Evolutionary conservation across 176 grass and related monocot species (phyloP).

Genomic region (Oryza brachyantha): DNA sequence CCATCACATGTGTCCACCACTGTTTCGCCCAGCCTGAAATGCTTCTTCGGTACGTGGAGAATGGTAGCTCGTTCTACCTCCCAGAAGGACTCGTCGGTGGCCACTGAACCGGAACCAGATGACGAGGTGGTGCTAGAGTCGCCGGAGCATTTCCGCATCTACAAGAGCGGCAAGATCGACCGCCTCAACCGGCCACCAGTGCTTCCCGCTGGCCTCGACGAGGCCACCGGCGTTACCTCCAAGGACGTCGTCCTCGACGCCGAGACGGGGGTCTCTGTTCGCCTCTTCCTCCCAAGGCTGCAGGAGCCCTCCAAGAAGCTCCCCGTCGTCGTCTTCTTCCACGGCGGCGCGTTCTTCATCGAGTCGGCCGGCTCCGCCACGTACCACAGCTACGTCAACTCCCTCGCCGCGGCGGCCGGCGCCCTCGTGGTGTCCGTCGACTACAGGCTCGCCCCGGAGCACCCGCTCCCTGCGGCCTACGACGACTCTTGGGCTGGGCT

Average conservation of each 20-base stretch:
- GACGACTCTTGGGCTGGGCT: conserved; percentile 39
- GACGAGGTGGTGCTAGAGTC: conserved; percentile 33
- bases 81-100: too few species aligned
- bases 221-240: conserved; percentile 54
- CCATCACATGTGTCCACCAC: background rate
- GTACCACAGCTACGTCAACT: conserved; percentile 39
- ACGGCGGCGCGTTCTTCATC: conserved; percentile 45
- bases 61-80: too few species aligned
- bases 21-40: background rate
- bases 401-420: conserved; percentile 27
- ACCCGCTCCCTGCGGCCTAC: conserved; percentile 55
- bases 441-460: conserved; percentile 57
- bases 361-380: conserved; percentile 34
- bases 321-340: conserved; percentile 43
- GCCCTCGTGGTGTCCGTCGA: conserved; percentile 32
- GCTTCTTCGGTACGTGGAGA: too few species aligned
- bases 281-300: conserved; percentile 53
- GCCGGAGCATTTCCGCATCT: conserved; percentile 35
- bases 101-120: background rate
- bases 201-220: conserved; percentile 38
- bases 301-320: conserved; percentile 28
- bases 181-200: conserved; percentile 39
- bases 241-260: conserved; percentile 68
- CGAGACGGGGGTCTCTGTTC: conserved; percentile 35
- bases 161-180: conserved; percentile 61